These are phyloP conservation scores for Leccinum olivaceopallidum DNA, from an alignment of 768 basidiomycete species.

Conservation along the genomic window DNA sequence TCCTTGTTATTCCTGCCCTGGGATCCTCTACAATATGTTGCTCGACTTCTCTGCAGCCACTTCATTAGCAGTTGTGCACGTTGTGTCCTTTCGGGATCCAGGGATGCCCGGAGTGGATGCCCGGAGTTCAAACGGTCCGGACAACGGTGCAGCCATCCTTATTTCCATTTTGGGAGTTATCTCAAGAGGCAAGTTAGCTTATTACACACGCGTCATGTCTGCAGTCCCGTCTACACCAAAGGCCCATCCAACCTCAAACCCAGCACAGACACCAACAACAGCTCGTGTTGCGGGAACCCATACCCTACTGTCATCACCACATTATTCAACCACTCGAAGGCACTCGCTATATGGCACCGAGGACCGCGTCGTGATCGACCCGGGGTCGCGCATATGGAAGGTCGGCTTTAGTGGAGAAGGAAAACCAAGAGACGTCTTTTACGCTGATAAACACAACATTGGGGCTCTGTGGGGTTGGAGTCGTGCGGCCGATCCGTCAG, in stretches of 20 bases:
- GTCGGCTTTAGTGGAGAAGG: conserved; percentile 98
- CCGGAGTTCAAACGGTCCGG: too few relatives aligned
- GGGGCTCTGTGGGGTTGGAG: conserved; percentile 61
- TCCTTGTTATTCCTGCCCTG: too few relatives aligned
- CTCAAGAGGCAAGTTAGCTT: not conserved
- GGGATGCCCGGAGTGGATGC: too few relatives aligned
- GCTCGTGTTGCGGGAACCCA: conserved; percentile 48
- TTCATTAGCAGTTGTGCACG: too few relatives aligned
- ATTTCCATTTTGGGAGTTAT: too few relatives aligned
- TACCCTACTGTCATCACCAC: conserved; percentile 71
- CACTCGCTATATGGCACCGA: conserved; percentile 97
- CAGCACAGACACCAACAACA: conserved; percentile 56
- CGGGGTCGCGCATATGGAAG: conserved; percentile 94
- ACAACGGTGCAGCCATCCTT: too few relatives aligned
- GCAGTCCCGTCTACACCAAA: conserved; percentile 36
- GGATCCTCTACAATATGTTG: not conserved
- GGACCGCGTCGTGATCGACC: conserved; percentile 93
- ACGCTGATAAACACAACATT: conserved; percentile 45
- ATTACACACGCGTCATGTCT: conserved; percentile 30
- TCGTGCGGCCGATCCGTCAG: conserved; percentile 51
- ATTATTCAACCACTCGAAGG: conserved; percentile 80
- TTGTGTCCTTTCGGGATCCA: too few relatives aligned
- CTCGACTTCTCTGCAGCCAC: not conserved
- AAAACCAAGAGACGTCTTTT: conserved; percentile 85
- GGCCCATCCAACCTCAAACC: conserved; percentile 19